Evolutionary conservation across 768 basidiomycete genomes (phyloP).

Genomic region (Galerina marginata): DNA sequence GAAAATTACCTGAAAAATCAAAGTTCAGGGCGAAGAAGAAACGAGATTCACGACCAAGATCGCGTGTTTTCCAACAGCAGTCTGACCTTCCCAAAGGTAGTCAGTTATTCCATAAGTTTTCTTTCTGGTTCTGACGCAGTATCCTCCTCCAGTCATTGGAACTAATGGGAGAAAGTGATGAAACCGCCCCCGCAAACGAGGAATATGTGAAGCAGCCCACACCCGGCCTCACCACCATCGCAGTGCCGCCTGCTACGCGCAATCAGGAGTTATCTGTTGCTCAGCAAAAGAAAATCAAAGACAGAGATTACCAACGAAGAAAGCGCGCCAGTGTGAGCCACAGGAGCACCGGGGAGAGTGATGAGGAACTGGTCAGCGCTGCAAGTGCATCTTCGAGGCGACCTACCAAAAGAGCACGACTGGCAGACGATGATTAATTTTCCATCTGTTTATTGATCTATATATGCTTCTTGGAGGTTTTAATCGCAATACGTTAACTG

Average conservation of each 20-base stretch:
- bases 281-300: constrained; percentile 78
- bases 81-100: constrained; percentile 74
- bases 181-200: constrained; percentile 56
- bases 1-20: constrained; percentile 87
- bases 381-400: constrained; percentile 57
- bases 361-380: constrained; percentile 65
- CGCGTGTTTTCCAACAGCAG: constrained; percentile 86
- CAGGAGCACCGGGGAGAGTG: constrained; percentile 73
- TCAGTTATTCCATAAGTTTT: constrained; percentile 9
- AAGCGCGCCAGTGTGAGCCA: constrained; percentile 71
- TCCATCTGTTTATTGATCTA: not conserved
- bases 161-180: constrained; percentile 73
- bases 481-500: constrained; percentile 5
- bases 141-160: constrained; percentile 65
- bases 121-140: constrained; percentile 9
- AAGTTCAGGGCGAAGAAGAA: constrained; percentile 66
- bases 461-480: not conserved
- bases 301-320: constrained; percentile 80
- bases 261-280: constrained; percentile 71
- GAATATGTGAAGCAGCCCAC: constrained; percentile 72
- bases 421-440: constrained; percentile 66
- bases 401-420: constrained; percentile 69
- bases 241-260: constrained; percentile 75
- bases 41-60: constrained; percentile 79
- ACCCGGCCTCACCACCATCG: constrained; percentile 75